These are phyloP conservation scores for Rhizopus sp. DNA, from an alignment of 371 early-diverging fungal genomes.

Conservation along the genomic window DNA sequence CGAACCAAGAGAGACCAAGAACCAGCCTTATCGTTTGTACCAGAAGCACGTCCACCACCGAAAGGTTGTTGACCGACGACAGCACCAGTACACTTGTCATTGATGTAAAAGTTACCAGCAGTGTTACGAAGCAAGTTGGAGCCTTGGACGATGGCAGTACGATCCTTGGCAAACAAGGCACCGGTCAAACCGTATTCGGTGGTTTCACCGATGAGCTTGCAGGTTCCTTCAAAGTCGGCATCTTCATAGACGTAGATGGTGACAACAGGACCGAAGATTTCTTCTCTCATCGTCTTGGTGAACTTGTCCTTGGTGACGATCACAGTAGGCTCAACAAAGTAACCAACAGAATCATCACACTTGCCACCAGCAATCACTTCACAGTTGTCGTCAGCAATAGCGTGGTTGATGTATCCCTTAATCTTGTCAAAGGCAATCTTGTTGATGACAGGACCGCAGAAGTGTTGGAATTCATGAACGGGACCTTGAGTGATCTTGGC, in stretches of 20 bases:
- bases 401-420: constrained; percentile 84
- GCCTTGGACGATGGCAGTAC: constrained; percentile 75
- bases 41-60: constrained; percentile 93
- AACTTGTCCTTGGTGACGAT: constrained; percentile 85
- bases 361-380: constrained; percentile 85
- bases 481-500: constrained; percentile 85
- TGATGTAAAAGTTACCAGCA: constrained; percentile 98
- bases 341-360: constrained; percentile 85
- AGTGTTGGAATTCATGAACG: constrained; percentile 81
- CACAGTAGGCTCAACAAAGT: constrained; percentile 92
- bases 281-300: constrained; percentile 88
- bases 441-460: constrained; percentile 85
- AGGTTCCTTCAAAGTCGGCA: constrained; percentile 71
- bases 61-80: constrained; percentile 98
- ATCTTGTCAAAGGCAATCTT: constrained; percentile 93
- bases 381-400: constrained; percentile 60
- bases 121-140: constrained; percentile 82
- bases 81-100: constrained; percentile 98
- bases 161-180: constrained; percentile 86
- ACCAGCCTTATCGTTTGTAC: constrained; percentile 99
- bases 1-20: constrained; percentile 62
- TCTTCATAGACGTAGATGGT: constrained; percentile 93
- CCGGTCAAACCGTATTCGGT: constrained; percentile 92
- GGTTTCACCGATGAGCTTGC: constrained; percentile 79
- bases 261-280: constrained; percentile 98